Conservation (phyloP, 305 asterid species). For the Ilex paraguariensis region DNA sequence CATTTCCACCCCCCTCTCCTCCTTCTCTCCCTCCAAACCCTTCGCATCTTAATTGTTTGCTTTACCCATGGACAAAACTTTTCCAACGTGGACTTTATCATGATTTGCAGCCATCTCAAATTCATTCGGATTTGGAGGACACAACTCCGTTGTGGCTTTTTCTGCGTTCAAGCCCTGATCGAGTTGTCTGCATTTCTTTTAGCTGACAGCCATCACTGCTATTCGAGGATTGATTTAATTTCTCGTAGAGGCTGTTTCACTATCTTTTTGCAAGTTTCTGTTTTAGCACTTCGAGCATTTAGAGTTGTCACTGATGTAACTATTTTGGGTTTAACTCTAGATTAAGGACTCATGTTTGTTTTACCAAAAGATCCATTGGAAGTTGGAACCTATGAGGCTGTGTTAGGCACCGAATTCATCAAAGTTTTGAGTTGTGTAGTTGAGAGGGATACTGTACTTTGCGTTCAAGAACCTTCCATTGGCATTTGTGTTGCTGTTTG, state of each 20-base stretch:
- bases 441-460: too few species aligned
- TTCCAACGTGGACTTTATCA: slow-evolving; percentile 6
- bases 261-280: not conserved
- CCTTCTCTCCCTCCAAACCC: not conserved
- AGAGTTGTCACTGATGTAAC: not conserved
- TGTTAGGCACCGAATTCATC: too few species aligned
- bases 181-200: slow-evolving; percentile 1
- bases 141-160: slow-evolving; percentile 83
- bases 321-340: not conserved
- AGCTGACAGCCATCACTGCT: not conserved
- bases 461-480: too few species aligned
- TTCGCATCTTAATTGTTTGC: not conserved
- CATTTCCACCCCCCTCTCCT: not conserved
- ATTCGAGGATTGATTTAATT: not conserved
- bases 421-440: too few species aligned
- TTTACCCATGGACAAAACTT: not conserved
- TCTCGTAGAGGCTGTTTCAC: not conserved
- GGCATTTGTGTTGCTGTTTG: too few species aligned
- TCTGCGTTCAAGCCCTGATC: slow-evolving; percentile 73
- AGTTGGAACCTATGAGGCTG: too few species aligned
- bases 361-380: too few species aligned
- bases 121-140: slow-evolving; percentile 94
- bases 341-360: not conserved
- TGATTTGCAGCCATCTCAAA: slow-evolving; percentile 69
- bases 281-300: not conserved